These are phyloP conservation scores for Ballota nigra DNA, from an alignment of 257 asterid genomes.

Conservation along the genomic window DNA sequence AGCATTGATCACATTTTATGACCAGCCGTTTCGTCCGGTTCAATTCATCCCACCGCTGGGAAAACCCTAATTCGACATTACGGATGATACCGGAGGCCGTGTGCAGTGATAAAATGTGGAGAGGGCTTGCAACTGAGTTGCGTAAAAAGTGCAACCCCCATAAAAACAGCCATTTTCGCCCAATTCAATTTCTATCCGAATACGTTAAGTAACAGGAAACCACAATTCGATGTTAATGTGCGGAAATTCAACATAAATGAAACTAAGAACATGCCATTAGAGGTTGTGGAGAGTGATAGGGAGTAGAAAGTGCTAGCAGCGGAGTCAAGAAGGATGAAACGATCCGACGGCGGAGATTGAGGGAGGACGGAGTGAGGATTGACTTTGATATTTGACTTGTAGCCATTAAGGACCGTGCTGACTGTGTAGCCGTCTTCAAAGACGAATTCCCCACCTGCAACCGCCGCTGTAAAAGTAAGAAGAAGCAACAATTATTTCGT, in stretches of 20 bases:
- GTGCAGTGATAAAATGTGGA: no score
- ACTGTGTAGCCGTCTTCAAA: constrained; percentile 82
- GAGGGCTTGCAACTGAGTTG: no score
- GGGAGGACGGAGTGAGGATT: constrained; percentile 55
- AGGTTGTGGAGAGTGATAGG: constrained; percentile 38
- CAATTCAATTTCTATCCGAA: constrained; percentile 5
- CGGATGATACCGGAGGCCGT: not conserved
- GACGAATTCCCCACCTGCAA: constrained; percentile 35
- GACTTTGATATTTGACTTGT: constrained; percentile 49
- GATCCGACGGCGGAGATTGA: constrained; percentile 49
- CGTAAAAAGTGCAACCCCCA: not conserved
- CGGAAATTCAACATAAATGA: not conserved
- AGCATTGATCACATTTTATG: no score
- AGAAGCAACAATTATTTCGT: not conserved
- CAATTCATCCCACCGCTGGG: not conserved
- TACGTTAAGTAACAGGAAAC: constrained; percentile 17
- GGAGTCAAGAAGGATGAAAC: constrained; percentile 67
- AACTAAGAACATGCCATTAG: constrained; percentile 15
- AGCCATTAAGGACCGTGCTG: constrained; percentile 65
- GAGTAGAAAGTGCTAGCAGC: constrained; percentile 61
- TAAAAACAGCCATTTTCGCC: not conserved
- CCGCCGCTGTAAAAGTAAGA: constrained; percentile 37
- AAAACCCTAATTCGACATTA: not conserved
- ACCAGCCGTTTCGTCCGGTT: not conserved
- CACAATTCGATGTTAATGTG: constrained; percentile 9